A percentile compares a stretch with the other conserved stretches of the same genome.
Conservation (phyloP, 768 basidiomycete species). For the Phlebiopsis flavidoalba region DNA sequence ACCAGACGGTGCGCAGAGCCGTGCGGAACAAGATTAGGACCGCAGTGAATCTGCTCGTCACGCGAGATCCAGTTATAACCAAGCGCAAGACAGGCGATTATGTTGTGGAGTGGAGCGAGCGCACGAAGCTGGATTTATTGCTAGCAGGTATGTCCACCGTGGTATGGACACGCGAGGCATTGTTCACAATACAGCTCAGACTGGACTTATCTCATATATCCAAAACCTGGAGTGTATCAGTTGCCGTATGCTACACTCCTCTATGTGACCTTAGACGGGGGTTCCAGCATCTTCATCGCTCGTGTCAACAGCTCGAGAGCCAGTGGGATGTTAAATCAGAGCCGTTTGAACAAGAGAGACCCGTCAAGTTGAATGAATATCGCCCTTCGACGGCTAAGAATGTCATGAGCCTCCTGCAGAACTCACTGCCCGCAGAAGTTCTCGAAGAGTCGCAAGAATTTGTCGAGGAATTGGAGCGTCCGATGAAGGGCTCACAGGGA, state of each 20-base stretch:
- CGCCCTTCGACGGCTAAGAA: background rate
- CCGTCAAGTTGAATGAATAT: background rate
- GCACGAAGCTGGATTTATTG: constrained; percentile 5
- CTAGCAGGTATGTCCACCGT: constrained; percentile 16
- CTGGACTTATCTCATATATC: constrained; percentile 45
- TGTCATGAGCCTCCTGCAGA: background rate
- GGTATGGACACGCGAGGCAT: background rate
- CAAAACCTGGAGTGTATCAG: constrained; percentile 33
- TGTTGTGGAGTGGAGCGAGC: constrained; percentile 13
- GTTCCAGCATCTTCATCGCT: background rate
- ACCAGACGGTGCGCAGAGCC: constrained; percentile 26
- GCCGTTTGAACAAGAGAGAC: too few relatives aligned
- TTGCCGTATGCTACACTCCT: constrained; percentile 40
- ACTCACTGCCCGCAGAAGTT: background rate
- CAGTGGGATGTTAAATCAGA: background rate
- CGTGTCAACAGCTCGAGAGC: background rate
- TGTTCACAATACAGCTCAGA: constrained; percentile 23
- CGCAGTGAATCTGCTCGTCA: constrained; percentile 35
- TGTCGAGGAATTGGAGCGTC: background rate
- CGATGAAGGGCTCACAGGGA: background rate
- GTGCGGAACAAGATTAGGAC: constrained; percentile 33
- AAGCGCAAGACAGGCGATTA: constrained; percentile 7
- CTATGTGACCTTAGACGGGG: constrained; percentile 16
- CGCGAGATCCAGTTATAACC: constrained; percentile 33
- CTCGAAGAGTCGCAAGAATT: background rate